Evolutionary conservation across 345 rosid genomes (phyloP), one percentile per base, ranked within the genome.

Genomic region (Heritiera fomes): DNA sequence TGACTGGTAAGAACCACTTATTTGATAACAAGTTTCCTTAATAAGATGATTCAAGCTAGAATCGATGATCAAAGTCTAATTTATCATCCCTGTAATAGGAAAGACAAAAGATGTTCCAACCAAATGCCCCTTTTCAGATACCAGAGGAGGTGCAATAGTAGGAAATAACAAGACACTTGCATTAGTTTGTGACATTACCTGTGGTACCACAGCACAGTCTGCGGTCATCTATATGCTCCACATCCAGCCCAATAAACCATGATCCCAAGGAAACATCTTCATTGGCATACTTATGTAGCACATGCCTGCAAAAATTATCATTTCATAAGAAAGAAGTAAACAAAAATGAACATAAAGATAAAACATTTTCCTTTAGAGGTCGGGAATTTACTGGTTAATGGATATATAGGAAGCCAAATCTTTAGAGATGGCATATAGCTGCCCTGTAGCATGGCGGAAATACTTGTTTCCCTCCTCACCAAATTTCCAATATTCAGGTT

Each of bases 231-330:
- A 96, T 88, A 80, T 96, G 97, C 76, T 96, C 98, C 61, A 69
- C 98, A 80, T 96, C 98, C 87, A 96, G 82, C 77, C 99, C 99
- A 69, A 96, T 89, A 85, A 94, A 91, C 97, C 98, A 96, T 14
- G 99, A 89, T 65, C 99, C 99, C 78, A 96, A 77, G 2, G 99
- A 91, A 75, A 96, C 99, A 86, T 94, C 99, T 80, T 96, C 99
- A n/a, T 96, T 96, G 7, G 91, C 93, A 45, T 88, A 96, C 83
- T 83, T 92, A 86, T 94, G 99, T 71, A 96, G 91, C 67, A 96
- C 80, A 78, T 96, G 93, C 87, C 98, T 96, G 80, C 32, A 74
- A 47, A 60, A 72, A 78, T 83, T 49, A 58, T 50, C 80, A 59
- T 43, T 66, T 69, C 53, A 73, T 78, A 53, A 81, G 79, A 52